Conservation (phyloP, 2,329 filamentous ascomycete genomes). For the Pseudogymnoascus sp. region DNA sequence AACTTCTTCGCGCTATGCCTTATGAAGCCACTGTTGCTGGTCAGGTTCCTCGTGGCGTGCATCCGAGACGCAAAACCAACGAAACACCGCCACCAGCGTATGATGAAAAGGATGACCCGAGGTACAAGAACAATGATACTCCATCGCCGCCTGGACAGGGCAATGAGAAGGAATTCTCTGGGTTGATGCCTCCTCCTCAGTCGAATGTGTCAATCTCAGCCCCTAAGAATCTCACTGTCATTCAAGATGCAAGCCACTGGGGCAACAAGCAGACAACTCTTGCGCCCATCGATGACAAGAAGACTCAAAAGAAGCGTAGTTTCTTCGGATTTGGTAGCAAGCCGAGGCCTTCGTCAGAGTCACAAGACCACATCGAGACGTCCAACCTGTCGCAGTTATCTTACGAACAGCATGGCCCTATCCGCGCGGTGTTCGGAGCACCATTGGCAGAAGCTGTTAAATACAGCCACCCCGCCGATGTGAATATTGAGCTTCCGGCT, state of each 20-base stretch:
- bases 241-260: conserved; percentile 77
- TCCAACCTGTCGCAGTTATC: conserved; percentile 37
- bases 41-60: conserved; percentile 26
- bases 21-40: conserved; percentile 33
- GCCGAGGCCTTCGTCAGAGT: conserved; percentile 50
- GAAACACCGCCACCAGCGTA: conserved; percentile 16
- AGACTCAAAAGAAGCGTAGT: conserved; percentile 68
- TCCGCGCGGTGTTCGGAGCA: conserved; percentile 75
- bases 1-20: conserved; percentile 29
- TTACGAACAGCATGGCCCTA: conserved; percentile 43
- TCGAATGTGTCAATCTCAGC: conserved; percentile 62
- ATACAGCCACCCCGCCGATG: conserved; percentile 65
- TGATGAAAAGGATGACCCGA: conserved; percentile 28
- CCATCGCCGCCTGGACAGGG: conserved; percentile 26
- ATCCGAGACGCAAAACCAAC: conserved; percentile 22
- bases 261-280: conserved; percentile 60
- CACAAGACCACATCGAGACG: conserved; percentile 45
- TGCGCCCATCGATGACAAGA: conserved; percentile 62
- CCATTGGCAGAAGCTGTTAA: conserved; percentile 80
- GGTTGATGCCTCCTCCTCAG: conserved; percentile 26
- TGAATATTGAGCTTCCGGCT: conserved; percentile 72
- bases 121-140: conserved; percentile 24
- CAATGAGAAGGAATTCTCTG: conserved; percentile 24
- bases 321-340: conserved; percentile 64
- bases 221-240: conserved; percentile 75